A percentile compares a stretch with the other conserved stretches of the same genome.
These are phyloP conservation scores for Cutaneotrichosporon cutaneum DNA, from an alignment of 1,284 basidiomycete species.

Conservation along the genomic window DNA sequence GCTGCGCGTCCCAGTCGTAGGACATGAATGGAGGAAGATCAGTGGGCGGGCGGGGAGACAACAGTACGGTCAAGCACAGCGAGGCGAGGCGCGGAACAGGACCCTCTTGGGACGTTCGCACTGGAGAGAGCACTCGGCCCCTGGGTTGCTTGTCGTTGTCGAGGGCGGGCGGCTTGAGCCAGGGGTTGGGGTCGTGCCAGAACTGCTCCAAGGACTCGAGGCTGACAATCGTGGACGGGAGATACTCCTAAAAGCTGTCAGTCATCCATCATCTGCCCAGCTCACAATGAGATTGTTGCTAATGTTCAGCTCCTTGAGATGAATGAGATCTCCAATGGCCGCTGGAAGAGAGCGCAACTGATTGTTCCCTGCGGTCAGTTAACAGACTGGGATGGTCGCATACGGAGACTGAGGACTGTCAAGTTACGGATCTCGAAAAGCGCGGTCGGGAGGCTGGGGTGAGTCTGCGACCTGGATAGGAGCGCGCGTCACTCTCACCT, in stretches of 20 bases:
- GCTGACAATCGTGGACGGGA: constrained; percentile 49
- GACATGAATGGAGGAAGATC: constrained; percentile 44
- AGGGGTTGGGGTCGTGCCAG: constrained; percentile 33
- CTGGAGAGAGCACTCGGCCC: constrained; percentile 11
- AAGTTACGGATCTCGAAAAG: constrained; percentile 50
- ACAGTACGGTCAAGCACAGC: constrained; percentile 40
- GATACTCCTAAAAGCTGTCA: constrained; percentile 30
- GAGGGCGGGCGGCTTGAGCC: constrained; percentile 11
- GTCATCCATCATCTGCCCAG: background rate
- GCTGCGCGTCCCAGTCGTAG: constrained; percentile 38
- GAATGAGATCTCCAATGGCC: constrained; percentile 45
- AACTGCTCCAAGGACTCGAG: constrained; percentile 35
- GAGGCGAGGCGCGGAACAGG: constrained; percentile 34
- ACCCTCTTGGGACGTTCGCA: background rate
- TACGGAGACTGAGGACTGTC: constrained; percentile 43
- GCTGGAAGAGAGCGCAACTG: constrained; percentile 43
- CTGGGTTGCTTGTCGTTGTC: background rate
- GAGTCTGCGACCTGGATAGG: background rate
- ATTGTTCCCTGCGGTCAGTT: constrained; percentile 38
- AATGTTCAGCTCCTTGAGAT: constrained; percentile 50
- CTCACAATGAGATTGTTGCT: constrained; percentile 49
- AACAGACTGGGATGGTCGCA: constrained; percentile 7
- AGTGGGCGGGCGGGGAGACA: constrained; percentile 40
- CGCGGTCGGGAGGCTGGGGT: constrained; percentile 45
- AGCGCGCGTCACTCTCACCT: constrained; percentile 29